These are phyloP conservation scores for Trichoderma gamsii DNA, from an alignment of 495 filamentous ascomycete species.

Conservation along the genomic window DNA sequence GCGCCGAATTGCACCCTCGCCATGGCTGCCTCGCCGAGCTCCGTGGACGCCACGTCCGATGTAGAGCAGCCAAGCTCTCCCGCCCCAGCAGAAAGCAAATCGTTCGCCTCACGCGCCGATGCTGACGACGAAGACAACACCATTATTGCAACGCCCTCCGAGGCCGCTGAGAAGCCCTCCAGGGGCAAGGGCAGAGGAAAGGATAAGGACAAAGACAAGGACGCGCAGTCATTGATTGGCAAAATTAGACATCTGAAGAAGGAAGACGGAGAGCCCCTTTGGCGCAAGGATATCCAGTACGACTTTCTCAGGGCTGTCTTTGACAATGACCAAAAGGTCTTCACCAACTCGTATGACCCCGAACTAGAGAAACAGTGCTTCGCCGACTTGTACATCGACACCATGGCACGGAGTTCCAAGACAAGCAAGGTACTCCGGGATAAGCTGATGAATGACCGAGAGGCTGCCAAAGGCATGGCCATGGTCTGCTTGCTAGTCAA, in stretches of 20 bases:
- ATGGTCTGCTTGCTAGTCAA: conserved; percentile 99
- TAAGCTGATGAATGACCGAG: conserved; percentile 87
- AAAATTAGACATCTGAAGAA: conserved; percentile 97
- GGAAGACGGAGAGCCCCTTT: conserved; percentile 91
- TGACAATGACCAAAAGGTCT: conserved; percentile 74
- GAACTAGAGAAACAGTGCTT: conserved; percentile 75
- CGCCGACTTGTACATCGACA: conserved; percentile 93
- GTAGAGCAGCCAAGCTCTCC: conserved; percentile 29
- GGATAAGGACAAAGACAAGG: conserved; percentile 24
- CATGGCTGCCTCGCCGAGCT: conserved; percentile 34
- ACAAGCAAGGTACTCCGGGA: conserved; percentile 97
- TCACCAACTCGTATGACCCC: conserved; percentile 75
- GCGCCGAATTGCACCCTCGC: not conserved
- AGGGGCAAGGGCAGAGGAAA: conserved; percentile 30
- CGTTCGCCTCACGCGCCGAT: conserved; percentile 29
- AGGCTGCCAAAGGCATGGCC: conserved; percentile 92
- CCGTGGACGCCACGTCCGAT: conserved; percentile 27
- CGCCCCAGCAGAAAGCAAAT: conserved; percentile 25
- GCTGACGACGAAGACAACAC: conserved; percentile 34
- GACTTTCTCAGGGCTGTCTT: conserved; percentile 91
- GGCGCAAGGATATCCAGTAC: conserved; percentile 96
- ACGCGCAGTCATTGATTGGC: conserved; percentile 56
- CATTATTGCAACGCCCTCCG: conserved; percentile 29
- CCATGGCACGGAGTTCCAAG: conserved; percentile 98
- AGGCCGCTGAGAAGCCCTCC: conserved; percentile 22